These are phyloP conservation scores for Flagelloscypha sp. DNA, from an alignment of 768 basidiomycete genomes.

Conservation along the genomic window DNA sequence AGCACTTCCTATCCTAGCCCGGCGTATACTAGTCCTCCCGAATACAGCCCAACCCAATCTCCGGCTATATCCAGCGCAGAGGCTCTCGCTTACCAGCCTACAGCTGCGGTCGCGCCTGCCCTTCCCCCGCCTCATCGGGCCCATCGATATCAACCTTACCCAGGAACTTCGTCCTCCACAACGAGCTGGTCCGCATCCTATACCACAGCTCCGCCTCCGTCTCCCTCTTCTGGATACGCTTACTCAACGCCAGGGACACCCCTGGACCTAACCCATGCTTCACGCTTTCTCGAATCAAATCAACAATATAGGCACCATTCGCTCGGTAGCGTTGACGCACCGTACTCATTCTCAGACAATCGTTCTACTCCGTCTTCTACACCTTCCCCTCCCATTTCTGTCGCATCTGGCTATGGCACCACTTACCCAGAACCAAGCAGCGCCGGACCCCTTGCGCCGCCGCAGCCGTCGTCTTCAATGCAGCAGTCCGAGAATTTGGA, in stretches of 20 bases:
- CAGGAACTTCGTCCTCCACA: no score
- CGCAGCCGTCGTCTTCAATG: slow-evolving; percentile 41
- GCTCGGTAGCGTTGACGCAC: slow-evolving; percentile 19
- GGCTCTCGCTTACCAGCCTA: slow-evolving; percentile 17
- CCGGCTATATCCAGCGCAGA: slow-evolving; percentile 40
- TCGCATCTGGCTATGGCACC: slow-evolving; percentile 28
- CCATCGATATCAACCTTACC: slow-evolving; percentile 47
- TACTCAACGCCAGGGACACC: slow-evolving; percentile 18
- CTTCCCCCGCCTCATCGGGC: slow-evolving; percentile 31
- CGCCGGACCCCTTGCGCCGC: slow-evolving; percentile 60
- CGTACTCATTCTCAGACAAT: no score
- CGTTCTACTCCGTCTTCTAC: no score
- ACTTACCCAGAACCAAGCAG: slow-evolving; percentile 58
- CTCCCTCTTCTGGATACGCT: slow-evolving; percentile 30
- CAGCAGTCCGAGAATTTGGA: slow-evolving; percentile 59
- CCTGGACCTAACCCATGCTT: no score
- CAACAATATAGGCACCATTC: no score
- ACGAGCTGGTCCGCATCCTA: slow-evolving; percentile 28
- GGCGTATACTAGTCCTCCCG: slow-evolving; percentile 31
- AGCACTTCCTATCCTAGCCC: slow-evolving; percentile 28
- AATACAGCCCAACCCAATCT: slow-evolving; percentile 37
- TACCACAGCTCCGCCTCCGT: slow-evolving; percentile 28
- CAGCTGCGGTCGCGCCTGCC: slow-evolving; percentile 21
- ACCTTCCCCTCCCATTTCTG: slow-evolving; percentile 34
- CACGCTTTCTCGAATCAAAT: slow-evolving; percentile 23